Evolutionary conservation across 768 basidiomycete species (phyloP), one percentile per base, ranked within the genome.

Genomic region (Sarcomyxa edulis): DNA sequence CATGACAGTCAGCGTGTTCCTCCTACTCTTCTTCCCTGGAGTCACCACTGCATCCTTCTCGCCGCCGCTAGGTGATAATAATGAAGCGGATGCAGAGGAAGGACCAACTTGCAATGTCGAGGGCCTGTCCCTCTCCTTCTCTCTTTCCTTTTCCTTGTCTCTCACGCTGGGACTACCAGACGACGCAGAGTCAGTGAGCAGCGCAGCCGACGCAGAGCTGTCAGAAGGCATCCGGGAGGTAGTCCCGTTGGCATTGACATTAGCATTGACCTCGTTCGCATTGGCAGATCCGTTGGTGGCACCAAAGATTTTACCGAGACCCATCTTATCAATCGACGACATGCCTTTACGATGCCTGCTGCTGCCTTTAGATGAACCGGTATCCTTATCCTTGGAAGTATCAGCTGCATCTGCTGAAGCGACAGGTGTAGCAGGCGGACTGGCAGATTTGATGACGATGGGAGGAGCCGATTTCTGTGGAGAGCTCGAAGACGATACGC

Each of bases 1-100:
- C 78, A 92, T 88, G 27, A 93, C 76, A 0, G 84, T 90, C 45
- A 96, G 69, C 0, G 92, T 94, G 59, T 87, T 92, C 49, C 90
- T 64, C 52, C 83, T 69, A 45, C 62, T 69, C 59, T 80, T 80
- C 67, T 78, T 89, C 26, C 55, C 57, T n/a, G n/a, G n/a, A n/a
- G n/a, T n/a, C n/a, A n/a, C n/a, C n/a, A n/a, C n/a, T 9, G 28
- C 40, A 27, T 62, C 52, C 41, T 58, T 55, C 35, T 63, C 56
- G 29, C 61, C 63, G 15, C 43, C 44, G 28, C 26, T 35, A 15
- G 58, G 51, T 37, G 55, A 60, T 38, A 59, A 34, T 38, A 61
- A 30, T 7, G 46, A 48, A n/a, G 32, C 36, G 35, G 35, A 46
- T 4, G 39, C 43, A 7, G 31, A 48, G 41, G 43, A 52, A 39